These are phyloP conservation scores for Diaporthe helianthi DNA, from an alignment of 2,329 filamentous ascomycete species.

Conservation along the genomic window DNA sequence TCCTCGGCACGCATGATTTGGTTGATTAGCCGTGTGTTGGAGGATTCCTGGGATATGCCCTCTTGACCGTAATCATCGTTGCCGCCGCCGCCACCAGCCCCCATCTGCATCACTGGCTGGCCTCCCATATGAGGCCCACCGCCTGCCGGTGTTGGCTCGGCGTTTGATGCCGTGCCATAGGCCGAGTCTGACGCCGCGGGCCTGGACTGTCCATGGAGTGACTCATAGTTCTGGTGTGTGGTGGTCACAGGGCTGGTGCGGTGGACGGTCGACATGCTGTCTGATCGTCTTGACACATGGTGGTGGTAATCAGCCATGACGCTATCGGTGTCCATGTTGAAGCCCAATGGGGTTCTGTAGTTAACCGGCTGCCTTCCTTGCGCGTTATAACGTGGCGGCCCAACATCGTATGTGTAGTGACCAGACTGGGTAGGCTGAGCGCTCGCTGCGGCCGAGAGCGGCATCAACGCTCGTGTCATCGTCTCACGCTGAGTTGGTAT, in stretches of 20 bases:
- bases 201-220: neutral
- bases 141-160: neutral
- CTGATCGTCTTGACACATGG: neutral
- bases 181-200: neutral
- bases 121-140: neutral
- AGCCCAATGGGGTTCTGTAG: slow-evolving; percentile 16
- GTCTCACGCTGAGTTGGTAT: slow-evolving; percentile 19
- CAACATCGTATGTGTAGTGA: slow-evolving; percentile 26
- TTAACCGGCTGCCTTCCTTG: neutral
- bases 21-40: slow-evolving; percentile 8
- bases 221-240: neutral
- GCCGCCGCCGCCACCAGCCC: slow-evolving; percentile 2
- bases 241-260: slow-evolving; percentile 9
- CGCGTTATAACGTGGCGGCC: neutral
- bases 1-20: slow-evolving; percentile 25
- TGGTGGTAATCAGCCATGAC: slow-evolving; percentile 11
- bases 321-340: slow-evolving; percentile 20
- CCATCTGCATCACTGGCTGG: slow-evolving; percentile 16
- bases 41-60: slow-evolving; percentile 20
- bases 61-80: neutral
- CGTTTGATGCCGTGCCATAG: slow-evolving; percentile 18
- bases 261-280: slow-evolving; percentile 25
- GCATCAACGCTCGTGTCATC: slow-evolving; percentile 24
- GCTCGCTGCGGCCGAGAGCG: slow-evolving; percentile 7
- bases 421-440: slow-evolving; percentile 11